Percentiles rank a stretch among this genome's conserved stretches.
phyloP scores from a whole-genome alignment of 1,284 basidiomycete species.

The Boletus hoseneyae region DNA sequence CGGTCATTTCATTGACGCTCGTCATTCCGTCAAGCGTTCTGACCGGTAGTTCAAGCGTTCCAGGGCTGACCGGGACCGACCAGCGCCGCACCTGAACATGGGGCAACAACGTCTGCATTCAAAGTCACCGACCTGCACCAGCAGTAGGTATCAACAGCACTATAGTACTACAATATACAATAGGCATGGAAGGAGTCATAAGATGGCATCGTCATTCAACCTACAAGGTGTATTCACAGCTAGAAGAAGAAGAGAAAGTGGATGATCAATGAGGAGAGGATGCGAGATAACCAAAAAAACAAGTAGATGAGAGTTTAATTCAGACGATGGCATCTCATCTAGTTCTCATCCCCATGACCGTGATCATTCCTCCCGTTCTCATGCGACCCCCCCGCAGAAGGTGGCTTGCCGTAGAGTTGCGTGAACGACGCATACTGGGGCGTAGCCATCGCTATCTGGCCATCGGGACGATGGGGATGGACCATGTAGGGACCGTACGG shows the following conservation, averaged over 20 bases:
- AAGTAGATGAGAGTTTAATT: slow-evolving; percentile 15
- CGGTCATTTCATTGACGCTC: slow-evolving; percentile 5
- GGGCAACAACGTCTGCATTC: slow-evolving; percentile 27
- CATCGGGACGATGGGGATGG: slow-evolving; percentile 41
- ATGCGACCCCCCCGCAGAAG: slow-evolving; percentile 31
- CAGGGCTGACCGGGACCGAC: no score
- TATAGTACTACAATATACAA: slow-evolving; percentile 32
- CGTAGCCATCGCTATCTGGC: slow-evolving; percentile 35
- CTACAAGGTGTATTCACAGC: slow-evolving; percentile 32
- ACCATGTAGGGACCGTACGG: slow-evolving; percentile 52
- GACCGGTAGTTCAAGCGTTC: no score
- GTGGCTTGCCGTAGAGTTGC: slow-evolving; percentile 34
- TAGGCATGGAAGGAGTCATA: slow-evolving; percentile 20
- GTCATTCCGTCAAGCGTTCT: background rate
- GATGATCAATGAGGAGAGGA: slow-evolving; percentile 17
- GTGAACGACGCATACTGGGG: slow-evolving; percentile 38
- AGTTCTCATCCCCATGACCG: slow-evolving; percentile 33
- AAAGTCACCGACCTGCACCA: slow-evolving; percentile 15
- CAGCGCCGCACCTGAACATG: no score
- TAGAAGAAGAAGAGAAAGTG: slow-evolving; percentile 10
- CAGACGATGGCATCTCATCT: slow-evolving; percentile 22
- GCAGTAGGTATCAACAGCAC: slow-evolving; percentile 32
- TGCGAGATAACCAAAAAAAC: slow-evolving; percentile 17
- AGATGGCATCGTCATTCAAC: slow-evolving; percentile 25
- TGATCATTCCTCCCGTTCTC: slow-evolving; percentile 32